phyloP scores from a whole-genome alignment of 2,329 filamentous ascomycete species.

The Fusarium sp. region DNA sequence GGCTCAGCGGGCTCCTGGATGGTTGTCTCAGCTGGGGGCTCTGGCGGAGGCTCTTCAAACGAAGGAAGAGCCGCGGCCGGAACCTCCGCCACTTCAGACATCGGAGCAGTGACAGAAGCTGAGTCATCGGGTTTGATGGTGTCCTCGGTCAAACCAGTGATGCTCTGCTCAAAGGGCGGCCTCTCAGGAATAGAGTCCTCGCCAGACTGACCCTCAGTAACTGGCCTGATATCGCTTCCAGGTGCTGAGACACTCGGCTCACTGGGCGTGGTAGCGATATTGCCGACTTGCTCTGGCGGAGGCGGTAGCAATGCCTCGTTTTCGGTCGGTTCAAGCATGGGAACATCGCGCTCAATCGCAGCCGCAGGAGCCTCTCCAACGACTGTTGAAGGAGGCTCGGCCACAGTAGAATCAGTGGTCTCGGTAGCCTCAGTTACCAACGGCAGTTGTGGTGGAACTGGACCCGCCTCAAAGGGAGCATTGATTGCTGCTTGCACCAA shows the following conservation, averaged over 20 bases:
- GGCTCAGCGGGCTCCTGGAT: slow-evolving; percentile 31
- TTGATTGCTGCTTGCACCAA: slow-evolving; percentile 29
- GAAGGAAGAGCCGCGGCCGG: slow-evolving; percentile 48
- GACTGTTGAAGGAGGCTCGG: slow-evolving; percentile 53
- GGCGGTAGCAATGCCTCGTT: slow-evolving; percentile 53
- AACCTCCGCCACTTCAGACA: slow-evolving; percentile 50
- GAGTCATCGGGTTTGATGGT: slow-evolving; percentile 58
- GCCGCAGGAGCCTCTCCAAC: slow-evolving; percentile 50
- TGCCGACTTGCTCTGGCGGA: slow-evolving; percentile 59
- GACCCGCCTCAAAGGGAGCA: slow-evolving; percentile 25
- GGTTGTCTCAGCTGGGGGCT: slow-evolving; percentile 36
- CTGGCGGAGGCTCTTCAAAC: slow-evolving; percentile 25
- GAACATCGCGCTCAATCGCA: slow-evolving; percentile 48
- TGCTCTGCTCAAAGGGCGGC: slow-evolving; percentile 46
- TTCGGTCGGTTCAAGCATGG: slow-evolving; percentile 38
- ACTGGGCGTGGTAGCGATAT: slow-evolving; percentile 56
- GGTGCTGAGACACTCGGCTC: slow-evolving; percentile 43
- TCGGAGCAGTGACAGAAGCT: slow-evolving; percentile 51
- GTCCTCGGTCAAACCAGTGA: slow-evolving; percentile 57
- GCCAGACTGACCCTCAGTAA: slow-evolving; percentile 45
- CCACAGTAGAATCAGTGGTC: slow-evolving; percentile 45
- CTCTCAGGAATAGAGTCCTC: slow-evolving; percentile 38
- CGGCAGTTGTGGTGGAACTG: slow-evolving; percentile 11
- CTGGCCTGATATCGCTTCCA: slow-evolving; percentile 47
- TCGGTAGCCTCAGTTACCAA: slow-evolving; percentile 18